Percentiles rank a stretch among this genome's conserved stretches.
phyloP scores from a whole-genome alignment of 176 grass and related monocot genomes.

The Oryza glumipatula region DNA sequence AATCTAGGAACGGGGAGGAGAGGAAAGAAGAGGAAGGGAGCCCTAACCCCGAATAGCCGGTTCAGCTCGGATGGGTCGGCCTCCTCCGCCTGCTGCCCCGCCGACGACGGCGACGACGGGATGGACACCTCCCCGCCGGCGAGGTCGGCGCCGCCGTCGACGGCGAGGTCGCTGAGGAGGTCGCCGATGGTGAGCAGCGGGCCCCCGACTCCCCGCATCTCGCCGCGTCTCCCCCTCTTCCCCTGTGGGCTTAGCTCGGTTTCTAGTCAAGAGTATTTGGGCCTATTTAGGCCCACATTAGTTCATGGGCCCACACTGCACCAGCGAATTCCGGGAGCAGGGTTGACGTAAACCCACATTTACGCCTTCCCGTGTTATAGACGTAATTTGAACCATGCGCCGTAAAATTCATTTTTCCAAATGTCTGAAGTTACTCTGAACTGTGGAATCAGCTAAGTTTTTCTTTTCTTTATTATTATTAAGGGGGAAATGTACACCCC shows the following conservation, averaged over 20 bases:
- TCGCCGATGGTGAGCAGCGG: conserved; percentile 82
- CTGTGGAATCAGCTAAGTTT: neutral
- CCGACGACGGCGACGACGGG: conserved; percentile 31
- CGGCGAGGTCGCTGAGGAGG: conserved; percentile 73
- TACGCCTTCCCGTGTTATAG: neutral
- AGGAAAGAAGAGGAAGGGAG: neutral
- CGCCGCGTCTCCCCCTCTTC: neutral
- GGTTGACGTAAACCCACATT: fast-evolving
- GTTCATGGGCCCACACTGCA: neutral
- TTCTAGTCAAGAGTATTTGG: neutral
- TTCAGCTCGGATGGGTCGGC: conserved; percentile 55
- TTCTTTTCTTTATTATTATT: too few species aligned
- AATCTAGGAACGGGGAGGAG: conserved; percentile 1
- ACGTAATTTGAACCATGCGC: neutral
- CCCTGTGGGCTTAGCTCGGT: neutral
- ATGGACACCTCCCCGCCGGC: conserved; percentile 4
- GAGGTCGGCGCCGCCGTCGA: conserved; percentile 42
- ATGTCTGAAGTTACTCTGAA: neutral
- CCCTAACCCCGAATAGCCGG: conserved; percentile 59
- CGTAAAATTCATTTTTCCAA: neutral
- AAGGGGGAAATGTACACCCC: neutral
- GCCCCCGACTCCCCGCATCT: conserved; percentile 84
- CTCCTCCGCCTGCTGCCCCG: neutral
- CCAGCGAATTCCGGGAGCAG: too few species aligned
- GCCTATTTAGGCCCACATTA: neutral